Conservation (phyloP, 495 filamentous ascomycete species). For the Hypoxylon subgilvum region DNA sequence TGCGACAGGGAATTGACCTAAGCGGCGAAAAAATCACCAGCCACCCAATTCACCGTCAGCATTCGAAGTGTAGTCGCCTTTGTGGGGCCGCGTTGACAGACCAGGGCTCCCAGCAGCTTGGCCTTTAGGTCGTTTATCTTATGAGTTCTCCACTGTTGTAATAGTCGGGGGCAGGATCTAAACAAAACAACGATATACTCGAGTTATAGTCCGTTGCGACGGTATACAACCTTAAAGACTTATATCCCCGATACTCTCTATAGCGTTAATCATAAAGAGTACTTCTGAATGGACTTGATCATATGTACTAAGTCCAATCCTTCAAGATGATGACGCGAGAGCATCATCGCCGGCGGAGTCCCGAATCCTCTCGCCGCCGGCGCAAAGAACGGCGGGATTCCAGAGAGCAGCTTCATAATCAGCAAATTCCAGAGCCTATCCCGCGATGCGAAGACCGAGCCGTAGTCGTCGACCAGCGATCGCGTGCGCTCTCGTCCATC, state of each 20-base stretch:
- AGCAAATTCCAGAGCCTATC: conserved; percentile 17
- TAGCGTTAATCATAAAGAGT: conserved; percentile 17
- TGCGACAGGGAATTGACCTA: conserved; percentile 17
- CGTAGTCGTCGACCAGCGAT: conserved; percentile 33
- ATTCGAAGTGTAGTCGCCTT: conserved; percentile 21
- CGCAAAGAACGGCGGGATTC: conserved; percentile 55
- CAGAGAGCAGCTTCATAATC: conserved; percentile 49
- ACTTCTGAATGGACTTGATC: conserved; percentile 32
- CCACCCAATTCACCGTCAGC: conserved; percentile 18
- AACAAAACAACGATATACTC: conserved; percentile 37
- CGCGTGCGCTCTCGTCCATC: conserved; percentile 49
- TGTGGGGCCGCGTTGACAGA: conserved; percentile 14
- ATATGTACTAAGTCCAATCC: conserved; percentile 25
- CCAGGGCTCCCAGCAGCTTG: conserved; percentile 17
- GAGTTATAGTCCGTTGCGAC: conserved; percentile 25
- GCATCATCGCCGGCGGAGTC: conserved; percentile 56
- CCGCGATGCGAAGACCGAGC: conserved; percentile 31
- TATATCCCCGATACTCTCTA: conserved; percentile 32
- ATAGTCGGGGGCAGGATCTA: conserved; percentile 14
- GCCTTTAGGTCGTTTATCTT: conserved; percentile 16
- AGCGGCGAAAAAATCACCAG: conserved; percentile 32
- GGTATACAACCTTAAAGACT: conserved; percentile 19
- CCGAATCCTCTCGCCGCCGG: conserved; percentile 56
- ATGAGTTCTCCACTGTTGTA: conserved; percentile 28
- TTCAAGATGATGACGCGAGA: conserved; percentile 52